Evolutionary conservation across 768 basidiomycete genomes (phyloP), one percentile per base, ranked within the genome.

Genomic region (Galerina marginata): DNA sequence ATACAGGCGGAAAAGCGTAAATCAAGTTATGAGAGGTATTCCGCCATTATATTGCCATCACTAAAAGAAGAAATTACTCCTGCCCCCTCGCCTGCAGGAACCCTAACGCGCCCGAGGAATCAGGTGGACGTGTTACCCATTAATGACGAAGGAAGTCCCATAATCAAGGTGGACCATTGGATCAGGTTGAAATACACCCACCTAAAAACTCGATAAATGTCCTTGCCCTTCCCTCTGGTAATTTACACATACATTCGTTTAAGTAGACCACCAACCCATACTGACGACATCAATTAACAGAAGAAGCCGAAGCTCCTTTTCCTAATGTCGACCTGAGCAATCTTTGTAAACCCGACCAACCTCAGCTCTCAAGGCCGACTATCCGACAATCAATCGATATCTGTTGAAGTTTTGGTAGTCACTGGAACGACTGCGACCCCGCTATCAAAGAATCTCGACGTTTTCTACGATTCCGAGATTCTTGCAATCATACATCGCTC

Each of bases 401-500:
- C 91, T n/a, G 84, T 92, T 3, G 92, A 94, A 39, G 81, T 90
- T 2, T 77, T 93, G 70, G 72, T 78, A 10, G 79, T 95, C 59
- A 71, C 77, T 0, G 88, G 86, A 10, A 79, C 73, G 54, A 79
- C 78, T 5, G 80, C 84, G 1, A 77, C 75, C 1, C 65, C 81
- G 1, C 64, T 92, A 10, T 75, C 78, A 10, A 74, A 70, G 4
- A 77, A 86, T 56, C 68, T 68, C 7, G 75, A 82, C 59, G 71
- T 90, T 15, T 92, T 94, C 70, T 89, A 94, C 67, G 92, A 94
- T 54, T 75, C 81, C 1, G 93, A 95, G 68, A 75, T 86, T 7
- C 75, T 93, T 16, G 85, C 83, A 1, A 79, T 94, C 52, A 78
- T 94, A 12, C 83, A 92, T 69, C 83, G 92, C 12, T 81, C 76